Percentiles rank a stretch among this genome's conserved stretches.
phyloP scores from a whole-genome alignment of 2,329 filamentous ascomycete genomes.

The Acephala macrosclerotiorum region DNA sequence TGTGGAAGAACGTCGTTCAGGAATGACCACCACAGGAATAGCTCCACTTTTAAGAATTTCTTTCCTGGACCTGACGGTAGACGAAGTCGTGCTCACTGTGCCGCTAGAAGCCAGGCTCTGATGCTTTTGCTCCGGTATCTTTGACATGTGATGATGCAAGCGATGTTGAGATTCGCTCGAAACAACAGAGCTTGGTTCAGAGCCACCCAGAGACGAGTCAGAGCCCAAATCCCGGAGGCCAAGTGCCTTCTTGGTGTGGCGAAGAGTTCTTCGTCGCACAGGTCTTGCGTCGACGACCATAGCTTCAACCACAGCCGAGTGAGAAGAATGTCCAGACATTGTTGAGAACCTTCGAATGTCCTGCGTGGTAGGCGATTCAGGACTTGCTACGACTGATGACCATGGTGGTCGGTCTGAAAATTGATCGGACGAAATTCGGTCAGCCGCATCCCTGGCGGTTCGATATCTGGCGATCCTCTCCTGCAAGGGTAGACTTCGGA shows the following conservation, averaged over 20 bases:
- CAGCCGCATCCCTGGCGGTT: conserved; percentile 32
- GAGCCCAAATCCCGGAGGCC: conserved; percentile 55
- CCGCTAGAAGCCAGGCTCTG: conserved; percentile 56
- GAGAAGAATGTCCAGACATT: conserved; percentile 61
- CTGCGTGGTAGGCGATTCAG: conserved; percentile 38
- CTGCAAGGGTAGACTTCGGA: conserved; percentile 39
- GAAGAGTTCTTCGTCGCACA: conserved; percentile 60
- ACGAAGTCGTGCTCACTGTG: conserved; percentile 55
- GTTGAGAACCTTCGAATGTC: conserved; percentile 59
- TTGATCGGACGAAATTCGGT: conserved; percentile 33
- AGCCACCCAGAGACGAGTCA: conserved; percentile 46
- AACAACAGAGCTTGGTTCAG: conserved; percentile 50
- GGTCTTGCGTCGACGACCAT: conserved; percentile 60
- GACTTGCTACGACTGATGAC: conserved; percentile 28
- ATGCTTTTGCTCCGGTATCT: conserved; percentile 37
- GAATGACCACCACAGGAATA: conserved; percentile 69
- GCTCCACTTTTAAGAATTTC: conserved; percentile 66
- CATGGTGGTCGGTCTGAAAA: conserved; percentile 26
- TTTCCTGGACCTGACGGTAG: conserved; percentile 62
- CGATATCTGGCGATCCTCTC: conserved; percentile 39
- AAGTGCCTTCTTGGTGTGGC: conserved; percentile 66
- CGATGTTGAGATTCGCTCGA: conserved; percentile 37
- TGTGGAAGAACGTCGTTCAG: conserved; percentile 59
- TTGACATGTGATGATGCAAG: conserved; percentile 36
- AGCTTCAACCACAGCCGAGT: conserved; percentile 66